Evolutionary conservation across 2,329 filamentous ascomycete genomes (phyloP).

Genomic region (Ascochyta viciae-villosae): DNA sequence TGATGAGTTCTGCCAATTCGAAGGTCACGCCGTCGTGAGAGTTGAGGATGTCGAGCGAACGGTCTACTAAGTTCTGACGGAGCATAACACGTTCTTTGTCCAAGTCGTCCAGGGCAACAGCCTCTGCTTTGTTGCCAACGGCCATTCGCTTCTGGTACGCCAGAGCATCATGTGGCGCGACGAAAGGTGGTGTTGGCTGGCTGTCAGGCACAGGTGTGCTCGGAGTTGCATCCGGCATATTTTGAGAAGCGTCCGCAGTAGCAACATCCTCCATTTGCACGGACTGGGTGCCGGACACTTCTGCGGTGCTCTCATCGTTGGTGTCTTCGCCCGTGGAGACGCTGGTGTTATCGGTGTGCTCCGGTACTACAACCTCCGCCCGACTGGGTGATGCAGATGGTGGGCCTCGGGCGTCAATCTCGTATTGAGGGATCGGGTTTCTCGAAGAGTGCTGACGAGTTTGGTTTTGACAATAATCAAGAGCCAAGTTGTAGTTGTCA

Average conservation of each 20-base stretch:
- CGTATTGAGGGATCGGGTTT: constrained; percentile 68
- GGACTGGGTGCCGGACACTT: constrained; percentile 43
- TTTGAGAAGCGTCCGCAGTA: constrained; percentile 24
- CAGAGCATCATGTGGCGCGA: constrained; percentile 32
- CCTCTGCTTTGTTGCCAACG: constrained; percentile 44
- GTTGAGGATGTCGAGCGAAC: constrained; percentile 87
- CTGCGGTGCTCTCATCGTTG: constrained; percentile 34
- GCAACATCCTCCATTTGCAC: constrained; percentile 49
- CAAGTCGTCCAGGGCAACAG: constrained; percentile 76
- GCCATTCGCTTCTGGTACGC: constrained; percentile 45
- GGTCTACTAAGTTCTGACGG: constrained; percentile 80
- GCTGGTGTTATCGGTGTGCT: constrained; percentile 38
- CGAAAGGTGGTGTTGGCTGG: constrained; percentile 20
- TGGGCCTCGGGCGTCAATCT: constrained; percentile 40
- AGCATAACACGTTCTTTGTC: constrained; percentile 77
- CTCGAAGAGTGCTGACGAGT: constrained; percentile 64
- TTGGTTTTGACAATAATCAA: constrained; percentile 78
- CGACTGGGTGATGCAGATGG: constrained; percentile 41
- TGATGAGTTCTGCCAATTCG: constrained; percentile 87
- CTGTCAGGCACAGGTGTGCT: constrained; percentile 29
- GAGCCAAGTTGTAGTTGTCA: constrained; percentile 65
- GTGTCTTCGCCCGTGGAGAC: constrained; percentile 35
- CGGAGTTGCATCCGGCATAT: constrained; percentile 19
- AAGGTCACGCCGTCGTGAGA: constrained; percentile 88
- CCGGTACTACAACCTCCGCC: constrained; percentile 44